These are phyloP conservation scores for Aspergillus viridinutans DNA, from an alignment of 2,329 filamentous ascomycete species.

Conservation along the genomic window DNA sequence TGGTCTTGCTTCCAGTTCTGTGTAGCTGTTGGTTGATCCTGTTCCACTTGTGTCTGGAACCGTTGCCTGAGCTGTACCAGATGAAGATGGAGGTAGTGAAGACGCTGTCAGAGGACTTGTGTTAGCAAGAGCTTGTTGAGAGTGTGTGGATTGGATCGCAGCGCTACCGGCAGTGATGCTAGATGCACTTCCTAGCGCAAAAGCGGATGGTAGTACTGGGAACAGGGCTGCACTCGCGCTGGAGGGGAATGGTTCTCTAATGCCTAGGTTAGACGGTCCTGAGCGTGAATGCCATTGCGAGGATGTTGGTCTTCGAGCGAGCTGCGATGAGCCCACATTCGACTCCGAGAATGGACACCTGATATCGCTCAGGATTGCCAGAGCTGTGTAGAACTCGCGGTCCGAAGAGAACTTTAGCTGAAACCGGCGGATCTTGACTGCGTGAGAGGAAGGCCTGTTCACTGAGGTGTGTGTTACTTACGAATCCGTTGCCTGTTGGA, in stretches of 20 bases:
- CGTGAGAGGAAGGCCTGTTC: neutral
- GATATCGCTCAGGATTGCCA: constrained; percentile 39
- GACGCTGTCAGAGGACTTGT: neutral
- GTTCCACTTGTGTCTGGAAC: neutral
- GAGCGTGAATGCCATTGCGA: constrained; percentile 23
- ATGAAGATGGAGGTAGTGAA: neutral
- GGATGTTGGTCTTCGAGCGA: constrained; percentile 19
- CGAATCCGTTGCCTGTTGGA: constrained; percentile 26
- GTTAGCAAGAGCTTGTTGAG: neutral
- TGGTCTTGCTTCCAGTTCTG: neutral
- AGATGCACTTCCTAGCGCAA: neutral
- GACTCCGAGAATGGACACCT: constrained; percentile 43
- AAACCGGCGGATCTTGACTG: constrained; percentile 39
- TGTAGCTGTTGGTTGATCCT: neutral
- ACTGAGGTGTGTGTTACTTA: constrained; percentile 1
- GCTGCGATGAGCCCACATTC: constrained; percentile 19
- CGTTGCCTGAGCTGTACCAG: neutral
- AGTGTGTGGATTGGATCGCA: neutral
- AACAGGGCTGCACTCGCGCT: constrained; percentile 5
- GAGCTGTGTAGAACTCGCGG: constrained; percentile 38
- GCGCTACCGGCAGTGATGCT: neutral
- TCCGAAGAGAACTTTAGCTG: constrained; percentile 42
- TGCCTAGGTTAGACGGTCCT: constrained; percentile 5
- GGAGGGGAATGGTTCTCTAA: constrained; percentile 1
- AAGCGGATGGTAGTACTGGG: constrained; percentile 4